Evolutionary conservation across 164 flowering plant species (phyloP).

Genomic region (Aristolochia fimbriata): DNA sequence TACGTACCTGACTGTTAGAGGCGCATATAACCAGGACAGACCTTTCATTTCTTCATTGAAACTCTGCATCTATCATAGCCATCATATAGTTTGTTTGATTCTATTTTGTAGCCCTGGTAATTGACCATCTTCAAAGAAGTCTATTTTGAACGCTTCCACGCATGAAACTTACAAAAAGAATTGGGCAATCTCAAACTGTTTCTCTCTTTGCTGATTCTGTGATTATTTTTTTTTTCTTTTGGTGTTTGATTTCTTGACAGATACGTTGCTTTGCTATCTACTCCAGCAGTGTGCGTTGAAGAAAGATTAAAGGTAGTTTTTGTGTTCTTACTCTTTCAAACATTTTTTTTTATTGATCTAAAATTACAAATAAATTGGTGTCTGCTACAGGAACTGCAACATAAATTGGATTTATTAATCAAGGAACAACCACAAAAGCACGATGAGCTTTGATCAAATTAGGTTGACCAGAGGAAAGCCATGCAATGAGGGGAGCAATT

Average conservation of each 20-base stretch:
- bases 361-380: background rate
- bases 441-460: conserved; percentile 55
- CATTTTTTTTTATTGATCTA: background rate
- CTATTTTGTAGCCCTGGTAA: background rate
- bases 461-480: no score
- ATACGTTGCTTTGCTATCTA: conserved; percentile 67
- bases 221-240: background rate
- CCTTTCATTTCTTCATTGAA: no score
- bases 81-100: background rate
- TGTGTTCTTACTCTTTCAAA: background rate
- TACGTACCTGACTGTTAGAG: no score
- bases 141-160: background rate
- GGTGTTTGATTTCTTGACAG: conserved; percentile 30
- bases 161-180: background rate
- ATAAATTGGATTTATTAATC: conserved; percentile 58
- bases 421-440: conserved; percentile 46
- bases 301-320: conserved; percentile 66
- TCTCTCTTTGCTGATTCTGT: background rate
- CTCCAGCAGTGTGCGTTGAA: conserved; percentile 72
- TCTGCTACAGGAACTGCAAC: conserved; percentile 59
- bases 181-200: background rate
- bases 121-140: background rate
- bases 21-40: no score
- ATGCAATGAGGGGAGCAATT: no score
- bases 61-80: no score